These are phyloP conservation scores for Starmerella cellae DNA, from an alignment of 805 yeast species.

Conservation along the genomic window DNA sequence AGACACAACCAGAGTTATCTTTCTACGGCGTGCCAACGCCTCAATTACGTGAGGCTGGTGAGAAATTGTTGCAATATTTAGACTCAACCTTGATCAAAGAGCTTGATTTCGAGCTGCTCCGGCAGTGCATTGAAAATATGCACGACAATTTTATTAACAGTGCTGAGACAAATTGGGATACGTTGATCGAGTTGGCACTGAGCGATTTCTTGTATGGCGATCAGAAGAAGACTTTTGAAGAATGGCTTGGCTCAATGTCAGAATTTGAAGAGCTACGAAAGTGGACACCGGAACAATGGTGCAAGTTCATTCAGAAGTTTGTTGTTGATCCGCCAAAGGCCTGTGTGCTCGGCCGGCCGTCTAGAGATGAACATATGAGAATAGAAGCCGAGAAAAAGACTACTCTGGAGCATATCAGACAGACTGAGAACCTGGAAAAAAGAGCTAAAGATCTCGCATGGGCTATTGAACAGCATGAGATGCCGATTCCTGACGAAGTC, in stretches of 20 bases:
- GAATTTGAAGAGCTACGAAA: conserved; percentile 45
- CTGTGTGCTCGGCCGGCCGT: conserved; percentile 61
- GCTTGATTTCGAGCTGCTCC: conserved; percentile 53
- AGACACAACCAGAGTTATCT: conserved; percentile 42
- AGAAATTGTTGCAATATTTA: conserved; percentile 39
- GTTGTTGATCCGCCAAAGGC: conserved; percentile 52
- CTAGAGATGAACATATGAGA: conserved; percentile 41
- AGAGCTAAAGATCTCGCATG: conserved; percentile 39
- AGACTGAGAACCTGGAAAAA: conserved; percentile 40
- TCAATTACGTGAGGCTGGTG: conserved; percentile 41
- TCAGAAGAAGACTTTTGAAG: conserved; percentile 43
- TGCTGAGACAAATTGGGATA: conserved; percentile 40
- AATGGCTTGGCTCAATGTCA: conserved; percentile 40
- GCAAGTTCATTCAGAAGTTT: conserved; percentile 36
- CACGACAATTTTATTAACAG: conserved; percentile 38
- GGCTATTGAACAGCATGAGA: conserved; percentile 59
- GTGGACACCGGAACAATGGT: conserved; percentile 66
- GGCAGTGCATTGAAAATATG: conserved; percentile 52
- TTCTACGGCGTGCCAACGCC: conserved; percentile 68
- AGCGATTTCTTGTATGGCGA: conserved; percentile 72
- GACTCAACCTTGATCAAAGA: conserved; percentile 29
- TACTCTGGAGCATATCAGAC: conserved; percentile 38
- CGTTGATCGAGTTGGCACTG: conserved; percentile 54
- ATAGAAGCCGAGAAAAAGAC: conserved; percentile 41
- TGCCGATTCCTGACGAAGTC: conserved; percentile 60